Base-by-base conservation (phyloP, 176 grass and related monocot genomes). In the Oryza glumipatula region DNA sequence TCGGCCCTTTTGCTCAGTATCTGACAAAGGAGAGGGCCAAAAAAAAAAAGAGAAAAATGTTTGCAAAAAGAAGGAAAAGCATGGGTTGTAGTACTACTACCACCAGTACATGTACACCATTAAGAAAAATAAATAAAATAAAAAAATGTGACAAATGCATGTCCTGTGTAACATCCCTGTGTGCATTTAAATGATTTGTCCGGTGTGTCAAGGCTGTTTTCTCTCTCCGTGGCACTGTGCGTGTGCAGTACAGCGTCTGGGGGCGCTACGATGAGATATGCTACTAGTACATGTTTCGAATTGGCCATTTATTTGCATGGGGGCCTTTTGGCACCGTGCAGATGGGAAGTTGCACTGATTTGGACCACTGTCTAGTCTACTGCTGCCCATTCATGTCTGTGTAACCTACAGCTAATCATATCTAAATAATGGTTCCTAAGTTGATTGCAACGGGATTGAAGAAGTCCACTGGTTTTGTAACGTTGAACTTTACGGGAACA, bases 131-230 rank as follows among this genome's bases (percentile, higher is more conserved):
- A 6, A 2, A 56, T 16, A 7, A 56, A 56, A 56, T 56, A 21
- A 63, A 63, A 63, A 63, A 23, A 23, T n/a, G 19, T 23, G 6
- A 58, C 54, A 58, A 61, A 61, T 63, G n/a, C 8, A 70, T 69
- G 48, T 68, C 67, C 48, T 82, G 79, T 76, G 78, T 45, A 68
- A 43, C 85, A 75, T 87, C 60, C 58, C 58, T 56, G 85, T 81
- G 70, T 61, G 35, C 85, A 70, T 74, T 87, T 76, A 73, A 87
- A 82, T 70, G 85, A 64, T 66, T 82, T 87, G 85, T 82, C 78
- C 26, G 63, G 81, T 33, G 81, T 33, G 15, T 83, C 43, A 51
- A 38, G 33, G 12, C 68, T 63, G 10, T 12, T 14, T 2, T 72
- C 33, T 58, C 48, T 22, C 70, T 36, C 72, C 21, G 21, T 41